These are phyloP conservation scores for Verticillium albo-atrum DNA, from an alignment of 2,329 filamentous ascomycete genomes.

Conservation along the genomic window DNA sequence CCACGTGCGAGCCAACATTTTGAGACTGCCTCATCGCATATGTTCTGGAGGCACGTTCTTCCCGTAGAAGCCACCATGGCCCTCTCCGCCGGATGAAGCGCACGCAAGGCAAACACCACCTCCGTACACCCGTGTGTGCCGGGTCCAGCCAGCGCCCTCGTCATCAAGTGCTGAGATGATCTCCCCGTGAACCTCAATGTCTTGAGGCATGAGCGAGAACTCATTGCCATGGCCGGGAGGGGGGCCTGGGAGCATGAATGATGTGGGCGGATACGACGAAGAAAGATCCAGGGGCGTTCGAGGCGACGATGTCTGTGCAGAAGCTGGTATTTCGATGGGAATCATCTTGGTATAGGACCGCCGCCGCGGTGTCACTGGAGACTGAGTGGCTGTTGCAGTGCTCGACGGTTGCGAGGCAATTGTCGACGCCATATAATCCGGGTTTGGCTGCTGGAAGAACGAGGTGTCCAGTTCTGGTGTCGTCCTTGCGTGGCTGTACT, in stretches of 20 bases:
- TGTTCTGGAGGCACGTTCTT: slow-evolving; percentile 49
- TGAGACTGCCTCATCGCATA: slow-evolving; percentile 29
- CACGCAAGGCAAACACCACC: slow-evolving; percentile 55
- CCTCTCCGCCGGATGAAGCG: slow-evolving; percentile 38
- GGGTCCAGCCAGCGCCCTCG: slow-evolving; percentile 47
- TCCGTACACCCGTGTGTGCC: slow-evolving; percentile 56
- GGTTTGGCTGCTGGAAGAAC: slow-evolving; percentile 45
- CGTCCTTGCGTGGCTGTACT: slow-evolving; percentile 25
- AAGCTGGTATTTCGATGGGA: slow-evolving; percentile 21
- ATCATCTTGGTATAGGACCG: slow-evolving; percentile 39
- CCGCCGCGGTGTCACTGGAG: slow-evolving; percentile 29
- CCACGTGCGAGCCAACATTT: not conserved
- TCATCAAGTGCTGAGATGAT: slow-evolving; percentile 44
- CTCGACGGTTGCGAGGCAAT: slow-evolving; percentile 15
- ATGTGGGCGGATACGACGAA: slow-evolving; percentile 45
- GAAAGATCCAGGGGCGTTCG: slow-evolving; percentile 17
- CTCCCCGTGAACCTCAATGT: slow-evolving; percentile 44
- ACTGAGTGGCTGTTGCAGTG: slow-evolving; percentile 9
- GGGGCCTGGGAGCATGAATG: slow-evolving; percentile 42
- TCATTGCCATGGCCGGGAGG: slow-evolving; percentile 28
- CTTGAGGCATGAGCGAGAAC: slow-evolving; percentile 22
- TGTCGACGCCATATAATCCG: slow-evolving; percentile 38
- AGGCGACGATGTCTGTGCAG: not conserved
- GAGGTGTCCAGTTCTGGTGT: slow-evolving; percentile 27
- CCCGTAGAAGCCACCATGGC: slow-evolving; percentile 48